Evolutionary conservation across 208 protist genomes (phyloP).

Genomic region (Leishmania arabica): DNA sequence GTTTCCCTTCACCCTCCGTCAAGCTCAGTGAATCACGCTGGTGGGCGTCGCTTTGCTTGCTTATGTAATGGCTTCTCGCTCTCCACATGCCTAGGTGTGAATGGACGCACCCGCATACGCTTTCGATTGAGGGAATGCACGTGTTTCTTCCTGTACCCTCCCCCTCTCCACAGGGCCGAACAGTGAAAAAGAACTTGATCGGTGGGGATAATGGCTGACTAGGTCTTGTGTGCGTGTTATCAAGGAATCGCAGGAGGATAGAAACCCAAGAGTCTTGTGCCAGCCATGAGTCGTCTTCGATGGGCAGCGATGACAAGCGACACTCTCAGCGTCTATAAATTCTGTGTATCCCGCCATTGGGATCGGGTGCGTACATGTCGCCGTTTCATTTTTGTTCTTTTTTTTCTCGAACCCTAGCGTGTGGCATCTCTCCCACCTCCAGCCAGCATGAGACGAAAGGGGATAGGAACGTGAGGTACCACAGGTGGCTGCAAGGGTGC

Average conservation of each 20-base stretch:
- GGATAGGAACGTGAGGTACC: not conserved
- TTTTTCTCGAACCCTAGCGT: not conserved
- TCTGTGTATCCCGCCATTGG: not conserved
- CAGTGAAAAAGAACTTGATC: not conserved
- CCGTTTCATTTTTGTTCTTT: conserved; percentile 10
- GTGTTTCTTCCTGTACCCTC: not conserved
- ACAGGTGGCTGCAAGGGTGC: not conserved
- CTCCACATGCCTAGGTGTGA: not conserved
- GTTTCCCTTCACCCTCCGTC: not conserved
- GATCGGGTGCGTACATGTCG: not conserved
- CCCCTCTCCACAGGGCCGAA: not conserved
- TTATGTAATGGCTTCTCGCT: not conserved
- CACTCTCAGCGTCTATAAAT: not conserved
- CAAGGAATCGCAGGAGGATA: not conserved
- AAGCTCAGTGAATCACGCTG: not conserved
- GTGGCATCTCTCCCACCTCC: not conserved
- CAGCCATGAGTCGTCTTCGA: not conserved
- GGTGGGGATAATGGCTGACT: not conserved
- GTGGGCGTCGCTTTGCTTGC: conserved; percentile 1
- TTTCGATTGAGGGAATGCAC: not conserved
- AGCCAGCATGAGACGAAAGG: not conserved
- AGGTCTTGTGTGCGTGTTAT: not conserved
- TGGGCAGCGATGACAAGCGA: not conserved
- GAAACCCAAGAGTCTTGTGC: not conserved
- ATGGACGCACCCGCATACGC: not conserved